Evolutionary conservation across 169 alveolate species (phyloP), one percentile per base, ranked within the genome.

Genomic region (Babesia gibsoni): DNA sequence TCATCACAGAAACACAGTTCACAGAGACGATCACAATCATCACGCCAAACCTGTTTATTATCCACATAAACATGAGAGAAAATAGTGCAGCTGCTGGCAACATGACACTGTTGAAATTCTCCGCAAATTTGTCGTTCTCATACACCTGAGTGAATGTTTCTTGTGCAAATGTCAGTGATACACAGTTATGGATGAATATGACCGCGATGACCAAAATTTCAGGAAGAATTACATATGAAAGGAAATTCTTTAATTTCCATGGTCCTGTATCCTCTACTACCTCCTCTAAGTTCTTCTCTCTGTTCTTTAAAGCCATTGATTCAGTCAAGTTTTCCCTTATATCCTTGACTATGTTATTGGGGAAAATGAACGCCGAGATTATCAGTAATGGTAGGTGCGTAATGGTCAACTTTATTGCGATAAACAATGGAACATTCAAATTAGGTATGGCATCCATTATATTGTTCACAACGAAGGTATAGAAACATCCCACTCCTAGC

Each of bases 321-420:
- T n/a, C 29, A n/a, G 59, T 56, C 59, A 50, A 5, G 61, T 74
- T 74, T 63, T 18, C 22, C 65, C 35, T 58, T 0, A 77, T 56
- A 59, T 77, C 86, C 58, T 35, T 56, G 43, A 56, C 58, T 23
- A 67, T 22, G 30, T 54, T 39, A 64, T 57, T 56, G 25, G 86
- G 86, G 67, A 77, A 67, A 30, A 77, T 32, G 33, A 77, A 16
- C 30, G 32, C 23, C 36, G 82, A 7, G 25, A 67, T 45, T 4
- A 67, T 20, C 61, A 77, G 46, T 53, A 59, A 37, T 22, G 86
- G 86, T 42, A 77, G 20, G 33, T 77, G 86, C 9, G 86, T 77
- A 12, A 77, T 14, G 36, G 45, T 27, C 27, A 77, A 48, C 52
- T 52, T 77, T 25, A 57, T 18, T 30, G 20, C 25, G 4, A 77